Base-by-base conservation (phyloP, 345 rosid genomes). In the Dipteronia sinensis region DNA sequence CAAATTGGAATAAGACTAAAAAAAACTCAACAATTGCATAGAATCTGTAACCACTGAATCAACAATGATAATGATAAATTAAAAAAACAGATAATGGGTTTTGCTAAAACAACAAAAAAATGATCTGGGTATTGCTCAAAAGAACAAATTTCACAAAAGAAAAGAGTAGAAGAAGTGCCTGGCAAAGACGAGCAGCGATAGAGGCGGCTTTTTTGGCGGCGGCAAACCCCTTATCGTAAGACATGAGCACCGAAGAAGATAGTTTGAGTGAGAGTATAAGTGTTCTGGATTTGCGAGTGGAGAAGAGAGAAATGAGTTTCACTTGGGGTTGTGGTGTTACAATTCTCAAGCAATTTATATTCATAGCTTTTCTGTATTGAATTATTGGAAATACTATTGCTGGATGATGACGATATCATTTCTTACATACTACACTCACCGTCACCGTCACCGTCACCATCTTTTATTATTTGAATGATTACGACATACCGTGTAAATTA, bases 141-240 rank as follows among this genome's bases (percentile, higher is more conserved):
- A 65, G 1, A 6, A 13, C 66, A 34, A n/a, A 0, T 42, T 56
- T 40, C 51, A 6, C 10, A 22, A 68, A 51, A 17, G 22, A 34
- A 34, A 17, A 66, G 22, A 16, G 75, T 46, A 58, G 34, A 34
- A 38, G 7, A 11, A 38, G 68, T 74, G 86, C 98, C 97, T 86
- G 97, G 86, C 98, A 96, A 76, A 96, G 98, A 72, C 90, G 88
- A 83, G 99, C 90, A 40, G 99, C 97, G 51, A 96, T 88, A 46
- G 91, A 88, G 75, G 90, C 95, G 42, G 97, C 99, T 78, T 88
- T 92, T 93, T 89, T 94, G 82, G 99, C 99, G 38, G 95, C 97
- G 27, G 81, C 90, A 78, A 96, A 92, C 83, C 91, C 97, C 84
- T 89, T 90, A 44, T 86, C 91, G 82, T 96, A 96, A 76, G 92